phyloP scores from a whole-genome alignment of 2,329 filamentous ascomycete genomes.

The Exserohilum rostratum region DNA sequence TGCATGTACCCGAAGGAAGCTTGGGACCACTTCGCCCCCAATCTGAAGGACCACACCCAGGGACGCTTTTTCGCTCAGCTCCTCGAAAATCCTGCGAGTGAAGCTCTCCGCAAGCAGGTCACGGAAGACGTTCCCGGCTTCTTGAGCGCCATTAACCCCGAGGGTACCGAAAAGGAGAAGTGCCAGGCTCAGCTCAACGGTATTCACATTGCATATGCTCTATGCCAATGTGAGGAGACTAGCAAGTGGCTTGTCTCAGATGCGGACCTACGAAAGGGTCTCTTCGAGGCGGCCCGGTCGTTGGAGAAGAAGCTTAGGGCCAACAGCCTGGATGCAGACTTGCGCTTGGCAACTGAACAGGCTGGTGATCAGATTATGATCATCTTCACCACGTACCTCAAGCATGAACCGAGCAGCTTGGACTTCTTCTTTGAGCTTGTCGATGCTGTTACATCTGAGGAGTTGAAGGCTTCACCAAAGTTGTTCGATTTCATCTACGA shows the following conservation, averaged over 20 bases:
- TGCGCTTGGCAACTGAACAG: slow-evolving; percentile 87
- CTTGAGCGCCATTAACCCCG: slow-evolving; percentile 68
- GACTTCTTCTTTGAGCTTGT: slow-evolving; percentile 86
- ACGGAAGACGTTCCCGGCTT: slow-evolving; percentile 75
- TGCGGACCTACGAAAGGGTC: slow-evolving; percentile 62
- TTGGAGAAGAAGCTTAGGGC: slow-evolving; percentile 75
- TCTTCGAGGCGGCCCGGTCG: slow-evolving; percentile 73
- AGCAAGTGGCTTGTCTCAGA: slow-evolving; percentile 69
- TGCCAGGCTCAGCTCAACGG: slow-evolving; percentile 85
- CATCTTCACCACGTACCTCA: slow-evolving; percentile 81
- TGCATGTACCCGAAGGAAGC: slow-evolving; percentile 91
- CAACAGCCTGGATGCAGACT: slow-evolving; percentile 70
- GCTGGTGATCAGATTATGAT: slow-evolving; percentile 85
- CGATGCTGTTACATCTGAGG: slow-evolving; percentile 80
- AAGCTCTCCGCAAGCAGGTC: slow-evolving; percentile 74
- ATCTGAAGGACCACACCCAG: slow-evolving; percentile 82
- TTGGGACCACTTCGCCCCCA: slow-evolving; percentile 78
- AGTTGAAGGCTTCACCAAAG: slow-evolving; percentile 76
- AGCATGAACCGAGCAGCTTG: slow-evolving; percentile 74
- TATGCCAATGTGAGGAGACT: slow-evolving; percentile 70
- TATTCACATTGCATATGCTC: slow-evolving; percentile 81
- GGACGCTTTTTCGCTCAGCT: slow-evolving; percentile 92
- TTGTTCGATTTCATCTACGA: slow-evolving; percentile 85
- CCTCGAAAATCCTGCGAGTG: slow-evolving; percentile 75
- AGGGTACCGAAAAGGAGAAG: slow-evolving; percentile 67